Evolutionary conservation across 1,284 basidiomycete species (phyloP).

Genomic region (Rhodotorula sp.): DNA sequence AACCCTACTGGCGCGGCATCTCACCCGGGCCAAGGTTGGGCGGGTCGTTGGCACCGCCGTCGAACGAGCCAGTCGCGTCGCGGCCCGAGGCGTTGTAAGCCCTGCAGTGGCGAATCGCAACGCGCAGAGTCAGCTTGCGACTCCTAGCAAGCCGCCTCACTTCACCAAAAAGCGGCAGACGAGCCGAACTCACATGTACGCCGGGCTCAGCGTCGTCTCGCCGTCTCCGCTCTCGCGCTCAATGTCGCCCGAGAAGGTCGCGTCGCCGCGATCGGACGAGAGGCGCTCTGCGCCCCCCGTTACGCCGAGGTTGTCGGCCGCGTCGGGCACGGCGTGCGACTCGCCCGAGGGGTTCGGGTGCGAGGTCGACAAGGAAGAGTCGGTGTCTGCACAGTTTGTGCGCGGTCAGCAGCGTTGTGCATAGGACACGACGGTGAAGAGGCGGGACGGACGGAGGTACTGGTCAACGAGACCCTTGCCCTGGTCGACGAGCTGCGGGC

Average conservation of each 20-base stretch:
- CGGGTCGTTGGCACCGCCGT: conserved; percentile 30
- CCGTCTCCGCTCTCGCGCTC: conserved; percentile 11
- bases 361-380: not conserved
- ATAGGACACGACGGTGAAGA: not conserved
- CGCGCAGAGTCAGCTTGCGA: not conserved
- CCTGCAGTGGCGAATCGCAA: not conserved
- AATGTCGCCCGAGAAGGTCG: conserved; percentile 21
- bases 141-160: not conserved
- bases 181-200: not conserved
- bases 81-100: conserved; percentile 23
- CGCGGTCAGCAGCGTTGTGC: not conserved
- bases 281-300: conserved; percentile 6
- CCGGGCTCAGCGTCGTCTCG: not conserved
- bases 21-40: conserved; percentile 14
- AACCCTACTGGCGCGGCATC: not conserved
- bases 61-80: conserved; percentile 28
- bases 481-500: conserved; percentile 11
- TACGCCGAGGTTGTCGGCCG: conserved; percentile 3
- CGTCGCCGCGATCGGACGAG: conserved; percentile 5
- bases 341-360: not conserved
- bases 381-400: not conserved
- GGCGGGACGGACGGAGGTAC: conserved; percentile 1
- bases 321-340: not conserved
- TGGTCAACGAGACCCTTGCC: conserved; percentile 18
- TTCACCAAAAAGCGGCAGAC: not conserved